Base-by-base conservation (phyloP, 352 stramenopile genomes). In the Saprolegnia diclina region DNA sequence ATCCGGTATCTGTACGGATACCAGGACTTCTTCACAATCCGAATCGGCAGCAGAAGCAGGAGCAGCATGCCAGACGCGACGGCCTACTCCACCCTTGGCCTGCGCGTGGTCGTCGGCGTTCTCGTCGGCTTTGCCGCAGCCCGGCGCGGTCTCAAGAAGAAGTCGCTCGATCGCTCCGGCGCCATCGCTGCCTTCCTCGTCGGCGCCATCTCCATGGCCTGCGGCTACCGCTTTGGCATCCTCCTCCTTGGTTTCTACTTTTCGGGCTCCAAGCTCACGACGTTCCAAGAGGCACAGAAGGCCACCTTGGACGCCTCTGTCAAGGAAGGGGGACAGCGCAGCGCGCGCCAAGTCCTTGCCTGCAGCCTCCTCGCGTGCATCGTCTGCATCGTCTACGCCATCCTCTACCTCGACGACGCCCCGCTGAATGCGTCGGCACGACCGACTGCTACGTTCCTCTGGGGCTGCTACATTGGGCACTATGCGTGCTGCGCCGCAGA, bases 401-500 rank as follows among this genome's bases (percentile, higher is more conserved):
- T 72, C 5, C 45, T 21, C 3, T 81, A 82, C 38, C 82, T 77
- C 21, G 68, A 71, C 13, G 77, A 81, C 18, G 64, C 52, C 7
- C 55, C 48, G 1, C 71, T 91, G 21, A 73, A 88, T 21, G 87
- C 88, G 21, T 26, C 64, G 1, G 18, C 4, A 9, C 48, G 75
- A 18, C 79, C 79, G 4, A 14, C 70, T 14, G 71, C 67, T 32
- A 89, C 79, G 26, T 79, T 82, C 26, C 62, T 93, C 26, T 61
- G 93, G 35, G 73, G 83, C 66, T 88, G 78, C 38, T 94, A 95
- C 72, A 82, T 98, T 14, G 90, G 89, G 13, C 94, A 98, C 74
- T 97, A 98, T 74, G 92, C 94, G 4, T 97, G 89, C 48, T 97
- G 88, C 56, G 79, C 92, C 9, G 94, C 85, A 0, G 94, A 99